These are phyloP conservation scores for Apiotrichum gamsii DNA, from an alignment of 1,284 basidiomycete species.

Conservation along the genomic window DNA sequence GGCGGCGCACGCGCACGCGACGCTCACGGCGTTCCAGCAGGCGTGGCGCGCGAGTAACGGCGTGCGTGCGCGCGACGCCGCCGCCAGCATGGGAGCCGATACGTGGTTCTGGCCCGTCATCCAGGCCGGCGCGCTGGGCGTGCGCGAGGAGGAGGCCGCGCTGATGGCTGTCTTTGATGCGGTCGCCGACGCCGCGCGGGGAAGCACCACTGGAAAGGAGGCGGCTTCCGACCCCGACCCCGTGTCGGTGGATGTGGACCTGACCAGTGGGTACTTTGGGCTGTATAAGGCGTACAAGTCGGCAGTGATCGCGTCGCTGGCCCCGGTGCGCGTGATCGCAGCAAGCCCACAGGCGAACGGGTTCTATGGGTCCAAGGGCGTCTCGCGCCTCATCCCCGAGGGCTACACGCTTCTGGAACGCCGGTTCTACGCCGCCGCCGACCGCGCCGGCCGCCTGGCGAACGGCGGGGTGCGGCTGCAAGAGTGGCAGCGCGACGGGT, in stretches of 20 bases:
- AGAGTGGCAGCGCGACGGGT: slow-evolving; percentile 84
- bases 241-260: slow-evolving; percentile 49
- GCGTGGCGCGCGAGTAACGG: slow-evolving; percentile 40
- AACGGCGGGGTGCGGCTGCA: slow-evolving; percentile 60
- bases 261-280: slow-evolving; percentile 95
- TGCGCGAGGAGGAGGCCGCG: slow-evolving; percentile 71
- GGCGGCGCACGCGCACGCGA: slow-evolving; percentile 37
- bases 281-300: slow-evolving; percentile 76
- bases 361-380: slow-evolving; percentile 80
- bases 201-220: too few relatives aligned
- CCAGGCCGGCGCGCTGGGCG: slow-evolving; percentile 73
- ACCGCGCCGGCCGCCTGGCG: slow-evolving; percentile 54
- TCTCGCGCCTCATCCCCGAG: slow-evolving; percentile 89
- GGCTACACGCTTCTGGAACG: slow-evolving; percentile 86
- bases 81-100: slow-evolving; percentile 36
- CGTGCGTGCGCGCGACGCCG: slow-evolving; percentile 36
- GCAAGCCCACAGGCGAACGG: slow-evolving; percentile 93
- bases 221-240: slow-evolving; percentile 4
- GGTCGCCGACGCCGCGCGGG: too few relatives aligned
- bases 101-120: slow-evolving; percentile 71
- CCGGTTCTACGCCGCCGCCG: slow-evolving; percentile 69
- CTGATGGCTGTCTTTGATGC: slow-evolving; percentile 49
- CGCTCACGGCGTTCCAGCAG: slow-evolving; percentile 44
- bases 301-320: slow-evolving; percentile 56
- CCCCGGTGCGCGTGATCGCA: slow-evolving; percentile 69